These are phyloP conservation scores for Phytophthora megakarya DNA, from an alignment of 352 stramenopile genomes.

Conservation along the genomic window DNA sequence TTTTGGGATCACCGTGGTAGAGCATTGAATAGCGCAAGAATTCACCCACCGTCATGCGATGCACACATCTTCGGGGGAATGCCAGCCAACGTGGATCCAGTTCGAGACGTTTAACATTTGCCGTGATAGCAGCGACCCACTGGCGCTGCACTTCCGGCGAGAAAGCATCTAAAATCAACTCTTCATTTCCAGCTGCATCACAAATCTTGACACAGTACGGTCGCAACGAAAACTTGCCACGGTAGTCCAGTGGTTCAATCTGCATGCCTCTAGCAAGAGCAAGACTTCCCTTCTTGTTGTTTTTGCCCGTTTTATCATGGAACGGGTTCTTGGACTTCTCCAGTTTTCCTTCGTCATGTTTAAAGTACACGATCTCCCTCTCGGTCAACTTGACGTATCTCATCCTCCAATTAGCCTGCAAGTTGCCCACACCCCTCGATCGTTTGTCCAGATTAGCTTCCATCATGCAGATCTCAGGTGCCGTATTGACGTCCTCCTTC, in stretches of 20 bases:
- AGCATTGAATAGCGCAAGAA: conserved; percentile 69
- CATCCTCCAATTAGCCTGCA: conserved; percentile 81
- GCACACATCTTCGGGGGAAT: conserved; percentile 57
- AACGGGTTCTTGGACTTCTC: conserved; percentile 62
- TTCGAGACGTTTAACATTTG: conserved; percentile 68
- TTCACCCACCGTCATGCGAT: conserved; percentile 57
- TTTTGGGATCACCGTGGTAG: conserved; percentile 53
- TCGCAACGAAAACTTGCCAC: conserved; percentile 64
- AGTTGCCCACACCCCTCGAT: conserved; percentile 45
- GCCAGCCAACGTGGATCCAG: conserved; percentile 61
- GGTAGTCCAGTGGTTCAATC: conserved; percentile 57
- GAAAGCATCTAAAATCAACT: conserved; percentile 68
- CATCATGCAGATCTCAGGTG: conserved; percentile 43
- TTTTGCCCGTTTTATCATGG: conserved; percentile 51
- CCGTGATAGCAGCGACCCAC: conserved; percentile 65
- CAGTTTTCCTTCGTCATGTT: conserved; percentile 62
- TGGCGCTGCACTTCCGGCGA: conserved; percentile 56
- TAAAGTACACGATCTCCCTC: conserved; percentile 60
- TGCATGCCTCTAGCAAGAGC: conserved; percentile 42
- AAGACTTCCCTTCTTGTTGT: conserved; percentile 54
- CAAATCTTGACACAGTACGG: conserved; percentile 71
- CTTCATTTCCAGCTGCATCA: conserved; percentile 41
- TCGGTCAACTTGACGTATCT: conserved; percentile 56
- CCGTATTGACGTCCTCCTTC: conserved; percentile 43
- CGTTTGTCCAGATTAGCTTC: conserved; percentile 66